Evolutionary conservation across 495 filamentous ascomycete species (phyloP), one percentile per base, ranked within the genome.

Genomic region (Achaetomiella virescens): DNA sequence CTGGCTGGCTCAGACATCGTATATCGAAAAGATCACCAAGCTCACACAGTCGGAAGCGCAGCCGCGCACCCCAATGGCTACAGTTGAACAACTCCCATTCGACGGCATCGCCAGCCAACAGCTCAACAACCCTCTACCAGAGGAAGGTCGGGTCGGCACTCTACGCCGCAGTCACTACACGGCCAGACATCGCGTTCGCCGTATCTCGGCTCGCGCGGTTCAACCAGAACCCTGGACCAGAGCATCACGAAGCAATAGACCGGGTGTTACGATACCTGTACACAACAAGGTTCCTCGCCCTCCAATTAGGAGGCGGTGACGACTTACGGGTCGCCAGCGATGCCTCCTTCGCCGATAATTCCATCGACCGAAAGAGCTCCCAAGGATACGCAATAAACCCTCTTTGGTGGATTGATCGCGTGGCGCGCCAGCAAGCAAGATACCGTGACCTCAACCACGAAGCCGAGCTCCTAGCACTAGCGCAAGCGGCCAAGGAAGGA

Each of bases 371-470:
- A 14, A 48, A 48, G 36, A 55, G 53, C 33, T 48, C 41, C 27
- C 52, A 62, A 37, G 64, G 48, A 1, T 69, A 64, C 47, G 25
- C 65, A 0, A 65, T 67, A 14, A n/a, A 61, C 60, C 18, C 48
- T 67, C 4, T 69, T 58, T 44, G 55, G 57, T 12, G 46, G 55
- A 15, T 40, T 64, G 12, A 61, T 67, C 31, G 58, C 52, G 21
- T 67, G 53, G 60, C 55, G 63, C 42, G 60, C 64, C 2, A 61
- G 55, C 15, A 57, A 64, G 35, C 61, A 67, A 50, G 48, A 61
- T 25, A 61, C 47, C 6, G 62, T 65, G 17, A 65, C 59, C n/a
- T 67, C 64, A 14, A 69, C 64, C n/a, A 65, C 66, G 59, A 69
- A 43, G 58, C 64, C 2, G 62, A 67, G 33, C 45, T 67, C 1